A percentile compares a stretch with the other conserved stretches of the same genome.
phyloP scores from a whole-genome alignment of 768 basidiomycete species.

The Mycena rosella region DNA sequence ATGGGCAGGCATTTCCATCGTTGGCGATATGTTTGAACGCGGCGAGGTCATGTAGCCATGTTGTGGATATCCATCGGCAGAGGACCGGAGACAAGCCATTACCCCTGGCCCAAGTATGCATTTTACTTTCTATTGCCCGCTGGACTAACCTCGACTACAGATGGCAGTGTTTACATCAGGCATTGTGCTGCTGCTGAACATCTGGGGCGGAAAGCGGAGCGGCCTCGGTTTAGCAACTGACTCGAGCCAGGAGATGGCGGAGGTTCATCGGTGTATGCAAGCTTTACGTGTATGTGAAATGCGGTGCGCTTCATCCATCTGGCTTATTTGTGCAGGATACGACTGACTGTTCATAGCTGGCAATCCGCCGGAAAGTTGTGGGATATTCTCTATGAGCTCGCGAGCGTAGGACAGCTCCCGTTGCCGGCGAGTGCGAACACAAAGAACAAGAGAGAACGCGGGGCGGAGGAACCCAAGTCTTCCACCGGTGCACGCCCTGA shows the following conservation, averaged over 20 bases:
- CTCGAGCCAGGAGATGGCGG: constrained; percentile 65
- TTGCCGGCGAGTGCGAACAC: constrained; percentile 35
- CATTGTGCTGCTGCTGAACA: constrained; percentile 73
- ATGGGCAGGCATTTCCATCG: constrained; percentile 59
- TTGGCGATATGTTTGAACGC: constrained; percentile 91
- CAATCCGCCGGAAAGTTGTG: constrained; percentile 55
- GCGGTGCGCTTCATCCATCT: constrained; percentile 44
- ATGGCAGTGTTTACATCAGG: constrained; percentile 54
- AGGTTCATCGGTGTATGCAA: constrained; percentile 71
- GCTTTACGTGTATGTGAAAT: constrained; percentile 59
- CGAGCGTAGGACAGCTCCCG: constrained; percentile 37
- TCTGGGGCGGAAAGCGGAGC: constrained; percentile 70
- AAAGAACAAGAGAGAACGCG: constrained; percentile 63
- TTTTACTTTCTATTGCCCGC: constrained; percentile 7
- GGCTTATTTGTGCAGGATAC: not conserved
- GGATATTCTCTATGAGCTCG: constrained; percentile 44
- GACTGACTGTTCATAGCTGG: constrained; percentile 48
- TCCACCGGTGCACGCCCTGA: constrained; percentile 38
- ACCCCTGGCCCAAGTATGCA: constrained; percentile 52
- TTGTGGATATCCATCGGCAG: constrained; percentile 67
- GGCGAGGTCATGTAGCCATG: constrained; percentile 79
- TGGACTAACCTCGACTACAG: constrained; percentile 39
- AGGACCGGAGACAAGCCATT: constrained; percentile 47
- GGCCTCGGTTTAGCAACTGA: constrained; percentile 56
- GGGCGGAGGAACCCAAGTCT: constrained; percentile 55